Evolutionary conservation across 2,329 filamentous ascomycete species (phyloP).

Genomic region (Dothideomycetidae sp.): DNA sequence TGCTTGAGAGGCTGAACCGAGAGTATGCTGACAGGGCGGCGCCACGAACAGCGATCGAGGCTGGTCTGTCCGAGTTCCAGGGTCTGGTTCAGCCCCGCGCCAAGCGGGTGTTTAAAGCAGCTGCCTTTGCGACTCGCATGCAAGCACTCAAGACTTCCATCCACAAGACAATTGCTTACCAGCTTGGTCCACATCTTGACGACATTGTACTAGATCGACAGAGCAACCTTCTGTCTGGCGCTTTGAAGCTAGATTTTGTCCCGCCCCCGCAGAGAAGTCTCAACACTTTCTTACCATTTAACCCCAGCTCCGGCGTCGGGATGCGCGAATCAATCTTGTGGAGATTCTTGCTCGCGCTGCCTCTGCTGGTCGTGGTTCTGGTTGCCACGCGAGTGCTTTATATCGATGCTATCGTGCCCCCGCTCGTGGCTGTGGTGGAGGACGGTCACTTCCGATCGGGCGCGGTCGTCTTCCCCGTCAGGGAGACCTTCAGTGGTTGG

Average conservation of each 20-base stretch:
- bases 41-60: constrained; percentile 3
- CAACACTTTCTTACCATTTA: constrained; percentile 19
- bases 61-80: constrained; percentile 13
- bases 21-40: constrained; percentile 2
- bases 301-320: constrained; percentile 17
- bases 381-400: constrained; percentile 1
- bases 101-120: constrained; percentile 11
- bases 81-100: constrained; percentile 12
- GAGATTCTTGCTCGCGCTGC: constrained; percentile 3
- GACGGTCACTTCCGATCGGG: not conserved
- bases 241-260: constrained; percentile 20
- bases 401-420: not conserved
- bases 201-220: constrained; percentile 12
- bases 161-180: constrained; percentile 1
- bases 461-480: not conserved
- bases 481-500: not conserved
- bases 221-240: constrained; percentile 13
- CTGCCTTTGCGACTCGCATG: constrained; percentile 13
- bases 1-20: constrained; percentile 12
- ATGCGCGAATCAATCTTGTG: constrained; percentile 17
- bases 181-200: constrained; percentile 6
- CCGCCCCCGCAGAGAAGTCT: constrained; percentile 16
- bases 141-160: constrained; percentile 11
- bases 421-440: not conserved
- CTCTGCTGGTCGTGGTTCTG: constrained; percentile 7